Conservation (phyloP, 257 asterid genomes). For the Plantago major region DNA sequence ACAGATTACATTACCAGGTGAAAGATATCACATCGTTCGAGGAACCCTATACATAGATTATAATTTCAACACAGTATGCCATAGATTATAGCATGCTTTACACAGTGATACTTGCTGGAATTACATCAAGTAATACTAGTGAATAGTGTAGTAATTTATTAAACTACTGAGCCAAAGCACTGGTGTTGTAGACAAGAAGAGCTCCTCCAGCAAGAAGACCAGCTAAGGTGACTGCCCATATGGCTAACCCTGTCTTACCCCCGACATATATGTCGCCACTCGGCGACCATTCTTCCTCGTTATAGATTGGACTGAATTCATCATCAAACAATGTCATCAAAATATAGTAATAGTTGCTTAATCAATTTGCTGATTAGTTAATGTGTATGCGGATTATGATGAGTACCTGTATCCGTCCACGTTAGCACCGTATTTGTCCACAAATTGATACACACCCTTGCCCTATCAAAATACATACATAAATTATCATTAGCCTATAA, state of each 20-base stretch:
- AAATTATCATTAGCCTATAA: conserved; percentile 4
- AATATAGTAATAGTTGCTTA: too few species aligned
- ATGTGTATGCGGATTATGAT: too few species aligned
- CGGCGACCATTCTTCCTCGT: conserved; percentile 73
- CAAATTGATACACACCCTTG: conserved; percentile 94
- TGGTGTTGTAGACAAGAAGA: conserved; percentile 93
- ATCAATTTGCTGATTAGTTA: too few species aligned
- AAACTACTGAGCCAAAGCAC: conserved; percentile 89
- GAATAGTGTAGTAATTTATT: too few species aligned
- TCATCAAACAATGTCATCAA: background rate
- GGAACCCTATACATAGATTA: too few species aligned
- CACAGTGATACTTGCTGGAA: too few species aligned
- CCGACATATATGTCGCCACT: conserved; percentile 85
- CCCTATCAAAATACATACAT: conserved; percentile 36
- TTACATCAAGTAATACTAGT: too few species aligned
- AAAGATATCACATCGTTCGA: too few species aligned
- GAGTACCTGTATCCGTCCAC: conserved; percentile 94
- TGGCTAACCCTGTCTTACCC: conserved; percentile 81
- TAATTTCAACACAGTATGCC: too few species aligned
- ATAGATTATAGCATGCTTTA: too few species aligned
- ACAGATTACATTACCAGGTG: too few species aligned
- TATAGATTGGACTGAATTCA: conserved; percentile 70
- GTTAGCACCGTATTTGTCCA: conserved; percentile 94
- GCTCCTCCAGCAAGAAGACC: conserved; percentile 96
- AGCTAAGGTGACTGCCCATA: conserved; percentile 77